Conservation (phyloP, 2,329 filamentous ascomycete species). For the Fusarium marasasianum region DNA sequence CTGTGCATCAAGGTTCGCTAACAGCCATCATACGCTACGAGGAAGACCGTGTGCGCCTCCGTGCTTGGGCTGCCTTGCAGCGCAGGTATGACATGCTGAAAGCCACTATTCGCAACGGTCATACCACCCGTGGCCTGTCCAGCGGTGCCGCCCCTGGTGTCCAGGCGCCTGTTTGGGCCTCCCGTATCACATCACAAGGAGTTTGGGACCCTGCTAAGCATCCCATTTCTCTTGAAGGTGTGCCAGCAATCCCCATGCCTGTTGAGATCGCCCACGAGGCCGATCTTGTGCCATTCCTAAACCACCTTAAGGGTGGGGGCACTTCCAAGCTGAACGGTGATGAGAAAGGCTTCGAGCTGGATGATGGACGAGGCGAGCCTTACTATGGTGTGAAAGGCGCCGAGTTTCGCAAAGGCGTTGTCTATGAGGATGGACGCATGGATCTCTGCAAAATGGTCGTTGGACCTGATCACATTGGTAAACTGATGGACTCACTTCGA, state of each 20-base stretch:
- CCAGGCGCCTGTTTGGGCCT: constrained; percentile 46
- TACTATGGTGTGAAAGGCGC: constrained; percentile 48
- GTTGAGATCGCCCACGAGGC: constrained; percentile 44
- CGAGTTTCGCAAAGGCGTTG: constrained; percentile 51
- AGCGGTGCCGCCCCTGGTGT: constrained; percentile 47
- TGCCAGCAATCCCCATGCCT: constrained; percentile 48
- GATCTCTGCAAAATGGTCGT: constrained; percentile 66
- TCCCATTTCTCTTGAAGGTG: constrained; percentile 46
- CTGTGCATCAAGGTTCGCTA: constrained; percentile 47
- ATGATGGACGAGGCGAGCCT: constrained; percentile 50
- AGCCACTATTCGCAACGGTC: constrained; percentile 47
- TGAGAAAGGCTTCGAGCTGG: constrained; percentile 43
- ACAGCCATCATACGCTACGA: constrained; percentile 52
- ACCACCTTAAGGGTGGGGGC: constrained; percentile 46
- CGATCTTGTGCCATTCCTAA: constrained; percentile 49
- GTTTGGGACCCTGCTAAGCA: constrained; percentile 46
- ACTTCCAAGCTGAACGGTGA: constrained; percentile 40
- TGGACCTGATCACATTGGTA: constrained; percentile 59
- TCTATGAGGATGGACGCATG: constrained; percentile 63
- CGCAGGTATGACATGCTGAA: constrained; percentile 48
- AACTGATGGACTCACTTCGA: constrained; percentile 59
- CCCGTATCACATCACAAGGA: constrained; percentile 48
- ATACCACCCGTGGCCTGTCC: constrained; percentile 39
- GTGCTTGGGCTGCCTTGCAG: constrained; percentile 50
- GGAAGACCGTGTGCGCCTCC: constrained; percentile 49